Percentiles rank a stretch among this genome's conserved stretches.
phyloP scores from a whole-genome alignment of 306 rosid species.

The Leucaena leucocephala region DNA sequence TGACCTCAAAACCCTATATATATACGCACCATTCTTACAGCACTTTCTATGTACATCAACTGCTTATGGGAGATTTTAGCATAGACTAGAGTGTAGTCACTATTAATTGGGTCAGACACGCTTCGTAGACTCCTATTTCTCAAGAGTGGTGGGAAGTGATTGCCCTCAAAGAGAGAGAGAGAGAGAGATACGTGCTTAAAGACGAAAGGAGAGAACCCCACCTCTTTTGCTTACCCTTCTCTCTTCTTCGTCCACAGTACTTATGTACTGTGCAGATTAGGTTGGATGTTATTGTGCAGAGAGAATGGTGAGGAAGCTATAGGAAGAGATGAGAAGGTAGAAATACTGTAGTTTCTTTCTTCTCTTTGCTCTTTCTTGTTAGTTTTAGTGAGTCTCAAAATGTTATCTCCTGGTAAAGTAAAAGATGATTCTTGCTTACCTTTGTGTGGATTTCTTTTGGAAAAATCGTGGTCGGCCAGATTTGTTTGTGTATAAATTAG shows the following conservation, averaged over 20 bases:
- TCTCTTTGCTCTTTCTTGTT: background rate
- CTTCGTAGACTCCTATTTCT: slow-evolving; percentile 12
- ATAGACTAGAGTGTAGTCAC: slow-evolving; percentile 18
- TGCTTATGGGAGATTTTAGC: slow-evolving; percentile 16
- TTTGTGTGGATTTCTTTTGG: slow-evolving; percentile 39
- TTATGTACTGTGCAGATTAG: slow-evolving; percentile 11
- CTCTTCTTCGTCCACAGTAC: slow-evolving; percentile 34
- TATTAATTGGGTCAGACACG: slow-evolving; percentile 15
- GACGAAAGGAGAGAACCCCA: slow-evolving; percentile 26
- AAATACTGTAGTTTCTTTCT: background rate
- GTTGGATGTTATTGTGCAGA: slow-evolving; percentile 35
- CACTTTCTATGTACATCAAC: slow-evolving; percentile 20
- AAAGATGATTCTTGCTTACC: slow-evolving; percentile 24
- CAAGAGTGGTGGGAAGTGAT: slow-evolving; percentile 38
- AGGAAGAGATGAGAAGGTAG: slow-evolving; percentile 1
- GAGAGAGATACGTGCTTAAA: background rate
- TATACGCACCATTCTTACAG: slow-evolving; percentile 32
- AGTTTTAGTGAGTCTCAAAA: background rate
- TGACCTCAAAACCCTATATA: slow-evolving; percentile 57
- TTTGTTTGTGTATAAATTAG: slow-evolving; percentile 44
- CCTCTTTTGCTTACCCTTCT: slow-evolving; percentile 9
- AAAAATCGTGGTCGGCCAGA: slow-evolving; percentile 48
- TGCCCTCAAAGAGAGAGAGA: slow-evolving; percentile 5
- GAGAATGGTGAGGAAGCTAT: background rate
- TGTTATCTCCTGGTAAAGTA: slow-evolving; percentile 8